A percentile compares a stretch with the other conserved stretches of the same genome.
Conservation (phyloP, 495 filamentous ascomycete species). For the Stereocaulon alpinum region DNA sequence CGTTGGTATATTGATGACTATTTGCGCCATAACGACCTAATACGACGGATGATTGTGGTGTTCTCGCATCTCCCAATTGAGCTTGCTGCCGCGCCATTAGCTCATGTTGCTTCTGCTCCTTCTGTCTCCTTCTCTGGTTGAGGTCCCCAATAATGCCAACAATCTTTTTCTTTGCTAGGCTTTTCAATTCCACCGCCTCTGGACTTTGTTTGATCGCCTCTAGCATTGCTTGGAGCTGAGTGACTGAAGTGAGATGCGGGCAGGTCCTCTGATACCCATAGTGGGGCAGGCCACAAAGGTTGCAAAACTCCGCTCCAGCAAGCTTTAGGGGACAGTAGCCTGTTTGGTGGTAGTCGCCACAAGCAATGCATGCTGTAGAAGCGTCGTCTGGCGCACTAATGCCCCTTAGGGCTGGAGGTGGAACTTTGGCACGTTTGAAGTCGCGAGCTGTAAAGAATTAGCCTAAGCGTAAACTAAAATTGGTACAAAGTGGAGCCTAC, state of each 20-base stretch:
- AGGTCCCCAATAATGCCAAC: constrained; percentile 42
- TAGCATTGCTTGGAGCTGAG: constrained; percentile 50
- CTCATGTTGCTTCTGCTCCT: constrained; percentile 8
- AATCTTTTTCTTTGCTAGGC: constrained; percentile 45
- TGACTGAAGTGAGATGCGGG: constrained; percentile 47
- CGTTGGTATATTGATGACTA: too few relatives aligned
- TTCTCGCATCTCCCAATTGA: not conserved
- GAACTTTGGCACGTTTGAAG: constrained; percentile 33
- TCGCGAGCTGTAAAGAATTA: constrained; percentile 21
- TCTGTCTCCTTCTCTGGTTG: constrained; percentile 32
- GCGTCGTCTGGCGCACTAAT: constrained; percentile 11
- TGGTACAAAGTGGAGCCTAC: not conserved
- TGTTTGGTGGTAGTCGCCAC: constrained; percentile 38
- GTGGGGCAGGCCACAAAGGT: constrained; percentile 59
- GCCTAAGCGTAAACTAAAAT: not conserved
- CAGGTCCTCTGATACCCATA: constrained; percentile 46
- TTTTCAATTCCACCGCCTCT: constrained; percentile 44
- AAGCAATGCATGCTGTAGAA: constrained; percentile 41
- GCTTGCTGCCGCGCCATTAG: not conserved
- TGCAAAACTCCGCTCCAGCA: constrained; percentile 53
- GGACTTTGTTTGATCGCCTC: constrained; percentile 45
- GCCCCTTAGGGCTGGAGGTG: not conserved
- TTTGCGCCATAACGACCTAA: not conserved
- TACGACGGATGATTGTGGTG: not conserved
- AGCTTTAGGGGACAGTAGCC: constrained; percentile 53